These are phyloP conservation scores for Fusarium sp. DNA, from an alignment of 2,329 filamentous ascomycete species.

Conservation along the genomic window DNA sequence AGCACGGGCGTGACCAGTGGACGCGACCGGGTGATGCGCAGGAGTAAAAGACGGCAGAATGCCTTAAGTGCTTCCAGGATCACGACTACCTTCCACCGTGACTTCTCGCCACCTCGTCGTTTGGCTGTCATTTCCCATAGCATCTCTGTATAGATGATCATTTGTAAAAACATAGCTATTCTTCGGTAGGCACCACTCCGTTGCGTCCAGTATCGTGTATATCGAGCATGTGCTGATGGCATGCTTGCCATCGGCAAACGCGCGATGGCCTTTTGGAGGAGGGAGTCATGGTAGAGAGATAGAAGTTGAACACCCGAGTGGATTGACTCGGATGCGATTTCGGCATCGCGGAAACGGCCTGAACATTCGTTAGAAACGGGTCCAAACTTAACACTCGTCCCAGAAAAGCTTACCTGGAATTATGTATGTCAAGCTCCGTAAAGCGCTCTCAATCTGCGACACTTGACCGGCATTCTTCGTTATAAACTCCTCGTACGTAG, in stretches of 20 bases:
- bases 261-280: slow-evolving; percentile 76
- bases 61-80: slow-evolving; percentile 89
- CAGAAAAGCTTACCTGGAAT: slow-evolving; percentile 74
- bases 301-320: slow-evolving; percentile 91
- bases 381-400: neutral
- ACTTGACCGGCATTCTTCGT: slow-evolving; percentile 94
- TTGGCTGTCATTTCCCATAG: slow-evolving; percentile 98
- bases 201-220: slow-evolving; percentile 74
- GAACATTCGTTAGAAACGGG: slow-evolving; percentile 15
- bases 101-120: slow-evolving; percentile 79
- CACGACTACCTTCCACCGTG: slow-evolving; percentile 88
- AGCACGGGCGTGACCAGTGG: slow-evolving; percentile 86
- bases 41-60: slow-evolving; percentile 80
- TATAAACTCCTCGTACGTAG: slow-evolving; percentile 89
- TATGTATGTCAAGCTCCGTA: slow-evolving; percentile 94
- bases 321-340: slow-evolving; percentile 92
- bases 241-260: slow-evolving; percentile 65
- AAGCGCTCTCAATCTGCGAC: slow-evolving; percentile 91
- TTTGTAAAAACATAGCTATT: slow-evolving; percentile 84
- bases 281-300: slow-evolving; percentile 90
- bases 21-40: slow-evolving; percentile 84
- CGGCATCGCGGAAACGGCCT: slow-evolving; percentile 90
- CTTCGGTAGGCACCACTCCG: slow-evolving; percentile 79
- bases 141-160: slow-evolving; percentile 94
- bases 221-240: slow-evolving; percentile 70